Conservation (phyloP, 495 filamentous ascomycete species). For the Penicillium pulvis region DNA sequence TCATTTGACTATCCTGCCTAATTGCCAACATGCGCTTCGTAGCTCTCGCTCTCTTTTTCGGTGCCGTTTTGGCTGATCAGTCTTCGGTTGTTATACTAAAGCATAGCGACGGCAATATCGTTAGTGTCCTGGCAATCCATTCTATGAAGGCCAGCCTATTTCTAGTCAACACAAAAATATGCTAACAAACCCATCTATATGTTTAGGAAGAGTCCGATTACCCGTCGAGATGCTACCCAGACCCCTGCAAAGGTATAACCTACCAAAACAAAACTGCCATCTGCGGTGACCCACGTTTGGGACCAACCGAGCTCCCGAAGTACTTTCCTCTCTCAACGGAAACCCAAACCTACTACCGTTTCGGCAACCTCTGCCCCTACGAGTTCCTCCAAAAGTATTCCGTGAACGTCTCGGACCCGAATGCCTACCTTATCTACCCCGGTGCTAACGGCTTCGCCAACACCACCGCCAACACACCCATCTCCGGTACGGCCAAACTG, state of each 20-base stretch:
- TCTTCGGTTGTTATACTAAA: too few species aligned
- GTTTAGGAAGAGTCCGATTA: background rate
- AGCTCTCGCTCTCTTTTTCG: background rate
- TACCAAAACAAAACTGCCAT: background rate
- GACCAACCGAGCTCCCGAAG: background rate
- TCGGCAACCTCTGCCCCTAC: conserved; percentile 47
- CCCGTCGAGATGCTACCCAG: background rate
- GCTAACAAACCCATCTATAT: too few species aligned
- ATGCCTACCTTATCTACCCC: background rate
- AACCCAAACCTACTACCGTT: conserved; percentile 42
- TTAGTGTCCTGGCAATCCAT: background rate
- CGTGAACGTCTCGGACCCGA: background rate
- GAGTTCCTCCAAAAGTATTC: conserved; percentile 48
- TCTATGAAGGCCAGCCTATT: too few species aligned
- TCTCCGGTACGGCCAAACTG: conserved; percentile 30
- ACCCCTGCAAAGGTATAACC: background rate
- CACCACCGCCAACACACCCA: background rate
- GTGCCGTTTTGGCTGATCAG: background rate
- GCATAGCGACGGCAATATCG: background rate
- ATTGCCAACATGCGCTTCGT: background rate
- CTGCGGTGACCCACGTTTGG: background rate
- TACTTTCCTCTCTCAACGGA: conserved; percentile 36
- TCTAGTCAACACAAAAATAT: too few species aligned
- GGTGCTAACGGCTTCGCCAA: background rate
- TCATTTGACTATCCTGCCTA: background rate